These are phyloP conservation scores for Angophora floribunda DNA, from an alignment of 345 rosid species.

Conservation along the genomic window DNA sequence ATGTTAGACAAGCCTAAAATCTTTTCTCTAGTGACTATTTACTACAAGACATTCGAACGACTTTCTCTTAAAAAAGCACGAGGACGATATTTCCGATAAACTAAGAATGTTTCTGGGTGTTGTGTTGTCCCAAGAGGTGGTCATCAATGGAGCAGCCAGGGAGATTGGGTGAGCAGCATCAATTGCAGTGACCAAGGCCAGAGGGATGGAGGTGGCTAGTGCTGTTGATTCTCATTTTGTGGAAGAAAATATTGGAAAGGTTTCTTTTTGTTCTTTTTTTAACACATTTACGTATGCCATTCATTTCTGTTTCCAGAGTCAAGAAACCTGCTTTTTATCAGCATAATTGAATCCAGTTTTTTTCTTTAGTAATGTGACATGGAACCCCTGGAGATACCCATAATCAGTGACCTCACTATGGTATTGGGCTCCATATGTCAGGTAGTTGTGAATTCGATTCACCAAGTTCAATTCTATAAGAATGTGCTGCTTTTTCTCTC, in stretches of 20 bases:
- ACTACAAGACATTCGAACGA: neutral
- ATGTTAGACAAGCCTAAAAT: neutral
- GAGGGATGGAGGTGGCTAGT: slow-evolving; percentile 95
- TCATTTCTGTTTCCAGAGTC: neutral
- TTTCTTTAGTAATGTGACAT: slow-evolving; percentile 55
- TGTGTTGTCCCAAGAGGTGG: slow-evolving; percentile 28
- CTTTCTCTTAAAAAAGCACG: neutral
- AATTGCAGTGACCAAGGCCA: slow-evolving; percentile 72
- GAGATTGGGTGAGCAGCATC: slow-evolving; percentile 90
- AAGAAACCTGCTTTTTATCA: neutral
- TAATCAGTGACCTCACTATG: slow-evolving; percentile 81
- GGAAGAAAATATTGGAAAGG: slow-evolving; percentile 87
- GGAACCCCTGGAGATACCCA: slow-evolving; percentile 82
- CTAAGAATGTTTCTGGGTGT: neutral
- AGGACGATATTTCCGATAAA: neutral
- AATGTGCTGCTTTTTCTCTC: neutral
- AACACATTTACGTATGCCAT: neutral
- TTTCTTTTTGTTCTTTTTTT: neutral
- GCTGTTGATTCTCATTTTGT: slow-evolving; percentile 71
- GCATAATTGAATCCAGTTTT: neutral
- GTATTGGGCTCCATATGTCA: slow-evolving; percentile 93
- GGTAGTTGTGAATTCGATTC: slow-evolving; percentile 20
- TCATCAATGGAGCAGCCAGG: slow-evolving; percentile 87
- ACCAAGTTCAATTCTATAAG: neutral
- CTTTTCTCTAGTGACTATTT: neutral